Evolutionary conservation across 176 grass and related monocot genomes (phyloP), one percentile per base, ranked within the genome.

Genomic region (Bonia amplexicaulis): DNA sequence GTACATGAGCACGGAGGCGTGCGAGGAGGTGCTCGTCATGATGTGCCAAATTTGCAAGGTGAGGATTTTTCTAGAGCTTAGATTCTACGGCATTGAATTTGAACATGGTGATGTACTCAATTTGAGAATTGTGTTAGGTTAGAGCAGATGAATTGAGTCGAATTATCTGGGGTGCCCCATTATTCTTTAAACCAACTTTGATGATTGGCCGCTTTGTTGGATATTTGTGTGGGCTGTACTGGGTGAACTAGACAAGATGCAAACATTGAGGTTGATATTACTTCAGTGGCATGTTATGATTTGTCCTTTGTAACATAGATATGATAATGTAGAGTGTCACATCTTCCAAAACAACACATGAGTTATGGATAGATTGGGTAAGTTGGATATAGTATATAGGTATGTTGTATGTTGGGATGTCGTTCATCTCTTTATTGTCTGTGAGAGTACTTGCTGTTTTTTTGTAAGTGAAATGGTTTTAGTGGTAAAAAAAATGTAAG

Each of bases 21-120:
- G 92, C 73, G 69, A 64, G 65, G 92, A 91, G 49, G 92, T 89
- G 66, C 87, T 94, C 16, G 4, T 85, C 69, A 89, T 91, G 92
- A 94, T 94, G 89, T 74, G 46, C 82, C 76, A 87, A 74, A 66
- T 91, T 63, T 94, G 92, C 74, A 94, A 94, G 76, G 92, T 91
- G 49, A 39, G 72, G 3, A 15, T 25, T 46, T 55, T 71, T 44
- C 33, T 27, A 80, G 1, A 22, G 33, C 19, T 58, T 22, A 25
- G 39, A 63, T 48, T 33, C 17, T 35, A 12, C 10, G 13, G 7
- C 25, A 25, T 69, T 7, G 16, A 58, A 60, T 61, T 66, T 84
- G 42, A 26, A 46, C 6, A 68, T 77, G 49, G 26, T 58, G 17
- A 19, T 42, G 23, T 35, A 31, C 39, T 11, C 33, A 44, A 44